Evolutionary conservation across 176 grass and related monocot genomes (phyloP).

Genomic region (Cenchrus fungigraminus): DNA sequence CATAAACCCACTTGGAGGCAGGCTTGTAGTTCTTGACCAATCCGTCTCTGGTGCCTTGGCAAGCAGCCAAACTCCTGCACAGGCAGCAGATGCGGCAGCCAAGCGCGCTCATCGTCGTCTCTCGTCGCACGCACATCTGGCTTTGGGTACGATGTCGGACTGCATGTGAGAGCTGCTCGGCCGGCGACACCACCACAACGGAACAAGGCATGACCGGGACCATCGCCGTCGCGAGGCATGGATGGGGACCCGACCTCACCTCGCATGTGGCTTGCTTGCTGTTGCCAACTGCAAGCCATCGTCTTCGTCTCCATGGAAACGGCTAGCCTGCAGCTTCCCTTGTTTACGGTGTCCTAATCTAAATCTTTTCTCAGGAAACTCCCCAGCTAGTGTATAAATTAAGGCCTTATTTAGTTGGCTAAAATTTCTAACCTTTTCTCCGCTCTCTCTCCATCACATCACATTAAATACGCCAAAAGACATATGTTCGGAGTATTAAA

Average conservation of each 20-base stretch:
- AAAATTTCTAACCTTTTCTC: too few relatives aligned
- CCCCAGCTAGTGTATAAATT: too few relatives aligned
- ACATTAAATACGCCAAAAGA: too few relatives aligned
- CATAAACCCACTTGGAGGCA: neutral
- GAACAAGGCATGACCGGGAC: neutral
- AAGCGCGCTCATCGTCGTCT: neutral
- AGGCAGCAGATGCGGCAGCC: neutral
- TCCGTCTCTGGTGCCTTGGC: neutral
- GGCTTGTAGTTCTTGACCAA: neutral
- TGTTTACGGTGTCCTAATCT: too few relatives aligned
- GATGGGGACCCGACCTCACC: neutral
- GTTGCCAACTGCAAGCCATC: too few relatives aligned
- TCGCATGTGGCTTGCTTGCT: neutral
- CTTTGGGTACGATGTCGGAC: too few relatives aligned
- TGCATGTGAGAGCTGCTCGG: neutral
- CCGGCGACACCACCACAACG: neutral
- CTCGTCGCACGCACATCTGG: neutral
- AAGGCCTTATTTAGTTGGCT: too few relatives aligned
- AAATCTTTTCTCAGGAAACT: too few relatives aligned
- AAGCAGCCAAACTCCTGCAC: neutral
- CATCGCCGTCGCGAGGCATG: neutral
- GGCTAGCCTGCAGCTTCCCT: too few relatives aligned
- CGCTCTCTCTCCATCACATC: too few relatives aligned
- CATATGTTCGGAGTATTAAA: too few relatives aligned
- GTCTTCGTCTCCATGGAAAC: slow-evolving; percentile 21